Evolutionary conservation across 2,329 filamentous ascomycete species (phyloP).

Genomic region (Dactylonectria macrodidyma): DNA sequence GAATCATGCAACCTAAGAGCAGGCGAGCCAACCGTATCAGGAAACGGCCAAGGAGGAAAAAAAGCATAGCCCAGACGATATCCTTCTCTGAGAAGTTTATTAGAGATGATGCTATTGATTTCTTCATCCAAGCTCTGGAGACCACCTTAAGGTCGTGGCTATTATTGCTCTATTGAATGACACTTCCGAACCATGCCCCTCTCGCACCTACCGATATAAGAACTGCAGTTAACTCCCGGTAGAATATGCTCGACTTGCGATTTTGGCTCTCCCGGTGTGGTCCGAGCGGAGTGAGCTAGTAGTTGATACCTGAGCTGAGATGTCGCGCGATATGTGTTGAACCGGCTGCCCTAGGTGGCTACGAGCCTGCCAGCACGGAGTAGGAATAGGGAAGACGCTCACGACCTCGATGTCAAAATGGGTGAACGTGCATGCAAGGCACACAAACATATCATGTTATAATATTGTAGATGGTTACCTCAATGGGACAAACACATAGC

Average conservation of each 20-base stretch:
- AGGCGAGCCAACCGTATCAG: slow-evolving; percentile 3
- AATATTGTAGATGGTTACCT: slow-evolving; percentile 25
- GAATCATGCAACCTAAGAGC: slow-evolving; percentile 2
- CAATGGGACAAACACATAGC: slow-evolving; percentile 21
- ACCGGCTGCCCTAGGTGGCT: slow-evolving; percentile 3
- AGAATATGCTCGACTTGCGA: slow-evolving; percentile 6
- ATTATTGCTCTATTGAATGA: slow-evolving; percentile 2
- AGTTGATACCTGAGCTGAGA: slow-evolving; percentile 6
- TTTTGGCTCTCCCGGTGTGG: slow-evolving; percentile 4
- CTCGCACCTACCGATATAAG: background rate
- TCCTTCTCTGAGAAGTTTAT: slow-evolving; percentile 6
- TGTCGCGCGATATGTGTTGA: slow-evolving; percentile 5
- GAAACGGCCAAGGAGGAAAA: slow-evolving; percentile 5
- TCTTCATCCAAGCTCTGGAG: slow-evolving; percentile 3
- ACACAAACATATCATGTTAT: background rate
- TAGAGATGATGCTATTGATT: slow-evolving; percentile 3
- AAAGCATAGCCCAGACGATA: slow-evolving; percentile 3
- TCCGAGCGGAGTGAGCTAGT: slow-evolving; percentile 2
- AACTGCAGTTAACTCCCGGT: slow-evolving; percentile 5
- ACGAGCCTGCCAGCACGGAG: slow-evolving; percentile 4
- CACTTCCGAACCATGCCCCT: slow-evolving; percentile 5
- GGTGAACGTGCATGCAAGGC: slow-evolving; percentile 3
- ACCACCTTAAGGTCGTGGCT: slow-evolving; percentile 3
- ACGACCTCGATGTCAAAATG: slow-evolving; percentile 3
- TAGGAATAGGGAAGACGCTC: background rate